Conservation (phyloP, 2,329 filamentous ascomycete species). For the Ramularia endophylla region DNA sequence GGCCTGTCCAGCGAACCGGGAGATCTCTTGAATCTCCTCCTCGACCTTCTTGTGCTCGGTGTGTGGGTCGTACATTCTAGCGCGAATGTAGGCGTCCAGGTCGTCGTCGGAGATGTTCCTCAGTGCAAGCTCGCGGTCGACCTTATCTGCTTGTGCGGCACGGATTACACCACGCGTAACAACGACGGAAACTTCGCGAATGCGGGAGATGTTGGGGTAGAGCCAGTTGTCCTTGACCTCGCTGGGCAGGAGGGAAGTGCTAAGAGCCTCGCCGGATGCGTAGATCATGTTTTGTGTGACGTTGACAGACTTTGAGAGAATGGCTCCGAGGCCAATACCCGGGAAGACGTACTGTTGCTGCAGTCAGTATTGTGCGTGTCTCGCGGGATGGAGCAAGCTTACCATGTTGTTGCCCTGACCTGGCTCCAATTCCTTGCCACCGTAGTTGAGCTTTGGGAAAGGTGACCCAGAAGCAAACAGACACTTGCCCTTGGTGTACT, state of each 20-base stretch:
- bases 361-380: constrained; percentile 1
- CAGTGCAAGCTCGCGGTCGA: constrained; percentile 51
- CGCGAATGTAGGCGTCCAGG: constrained; percentile 60
- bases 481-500: constrained; percentile 82
- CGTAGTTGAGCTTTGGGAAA: constrained; percentile 60
- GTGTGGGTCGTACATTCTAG: constrained; percentile 48
- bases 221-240: constrained; percentile 80
- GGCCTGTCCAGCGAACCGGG: no score
- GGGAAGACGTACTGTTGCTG: constrained; percentile 73
- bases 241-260: constrained; percentile 69
- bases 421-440: constrained; percentile 43
- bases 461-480: constrained; percentile 95
- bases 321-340: constrained; percentile 87
- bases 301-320: constrained; percentile 78
- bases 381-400: constrained; percentile 2
- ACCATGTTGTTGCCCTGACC: constrained; percentile 68
- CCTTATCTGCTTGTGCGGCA: constrained; percentile 72
- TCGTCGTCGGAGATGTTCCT: constrained; percentile 61
- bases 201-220: constrained; percentile 82
- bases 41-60: constrained; percentile 37
- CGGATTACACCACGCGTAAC: constrained; percentile 93
- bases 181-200: constrained; percentile 79
- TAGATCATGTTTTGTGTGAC: constrained; percentile 98
- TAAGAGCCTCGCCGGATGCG: constrained; percentile 76
- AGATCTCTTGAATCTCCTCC: constrained; percentile 29